These are phyloP conservation scores for Blastomyces gilchristii DNA, from an alignment of 2,329 filamentous ascomycete genomes.

Conservation along the genomic window DNA sequence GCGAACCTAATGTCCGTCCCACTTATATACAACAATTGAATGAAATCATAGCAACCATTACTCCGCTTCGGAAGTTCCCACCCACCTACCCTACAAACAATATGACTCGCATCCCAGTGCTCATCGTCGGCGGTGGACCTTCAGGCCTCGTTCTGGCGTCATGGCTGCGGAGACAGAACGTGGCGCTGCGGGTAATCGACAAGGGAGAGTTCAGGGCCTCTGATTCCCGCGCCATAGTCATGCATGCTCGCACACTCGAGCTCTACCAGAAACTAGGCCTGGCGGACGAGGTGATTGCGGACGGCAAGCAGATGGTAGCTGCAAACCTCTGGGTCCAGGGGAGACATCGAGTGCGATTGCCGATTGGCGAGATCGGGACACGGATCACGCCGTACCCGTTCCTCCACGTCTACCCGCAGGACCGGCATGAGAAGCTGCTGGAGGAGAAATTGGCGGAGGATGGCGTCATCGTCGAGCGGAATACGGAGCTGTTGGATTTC, in stretches of 20 bases:
- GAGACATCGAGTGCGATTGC: conserved; percentile 18
- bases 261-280: conserved; percentile 40
- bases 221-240: conserved; percentile 32
- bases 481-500: conserved; percentile 21
- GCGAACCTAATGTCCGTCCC: not conserved
- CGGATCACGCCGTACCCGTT: conserved; percentile 25
- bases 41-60: not conserved
- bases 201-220: conserved; percentile 30
- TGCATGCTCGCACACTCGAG: conserved; percentile 44
- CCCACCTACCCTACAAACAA: no score
- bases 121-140: conserved; percentile 40
- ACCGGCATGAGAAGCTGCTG: conserved; percentile 23
- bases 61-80: no score
- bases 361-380: conserved; percentile 19
- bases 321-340: conserved; percentile 29
- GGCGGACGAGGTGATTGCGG: conserved; percentile 27
- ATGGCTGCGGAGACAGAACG: conserved; percentile 38
- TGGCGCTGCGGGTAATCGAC: conserved; percentile 42
- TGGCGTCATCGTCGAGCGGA: conserved; percentile 23
- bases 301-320: conserved; percentile 31
- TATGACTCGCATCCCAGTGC: conserved; percentile 19
- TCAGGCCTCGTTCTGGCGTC: conserved; percentile 37
- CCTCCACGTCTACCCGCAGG: conserved; percentile 22
- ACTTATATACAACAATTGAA: not conserved
- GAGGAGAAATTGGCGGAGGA: conserved; percentile 21